A percentile compares a stretch with the other conserved stretches of the same genome.
Conservation (phyloP, 2,329 filamentous ascomycete species). For the Curvularia sp. region DNA sequence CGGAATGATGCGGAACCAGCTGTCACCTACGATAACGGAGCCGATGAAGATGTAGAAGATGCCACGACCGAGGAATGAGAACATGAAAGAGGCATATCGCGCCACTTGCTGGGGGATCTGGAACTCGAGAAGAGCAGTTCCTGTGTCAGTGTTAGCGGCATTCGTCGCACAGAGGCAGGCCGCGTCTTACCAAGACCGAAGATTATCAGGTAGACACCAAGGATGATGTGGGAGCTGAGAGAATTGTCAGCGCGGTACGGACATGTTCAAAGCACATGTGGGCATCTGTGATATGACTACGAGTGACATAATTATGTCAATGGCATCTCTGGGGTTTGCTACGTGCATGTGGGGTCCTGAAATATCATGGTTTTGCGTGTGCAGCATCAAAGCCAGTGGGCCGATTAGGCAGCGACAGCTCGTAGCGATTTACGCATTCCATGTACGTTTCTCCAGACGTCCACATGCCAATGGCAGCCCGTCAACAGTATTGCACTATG, state of each 20-base stretch:
- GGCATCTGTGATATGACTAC: neutral
- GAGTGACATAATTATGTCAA: neutral
- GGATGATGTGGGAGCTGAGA: conserved; percentile 72
- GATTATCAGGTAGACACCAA: conserved; percentile 86
- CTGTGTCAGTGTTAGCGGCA: conserved; percentile 52
- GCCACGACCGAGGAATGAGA: conserved; percentile 95
- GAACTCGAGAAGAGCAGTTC: conserved; percentile 77
- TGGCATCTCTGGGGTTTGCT: neutral
- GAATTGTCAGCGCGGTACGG: conserved; percentile 29
- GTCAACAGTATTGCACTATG: neutral
- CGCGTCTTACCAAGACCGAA: conserved; percentile 79
- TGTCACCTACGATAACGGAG: conserved; percentile 76
- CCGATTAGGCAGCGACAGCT: neutral
- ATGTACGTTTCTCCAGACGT: neutral
- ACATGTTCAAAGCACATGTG: neutral
- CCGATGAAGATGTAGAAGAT: conserved; percentile 97
- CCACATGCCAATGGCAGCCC: neutral
- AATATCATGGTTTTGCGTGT: neutral
- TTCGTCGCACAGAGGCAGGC: neutral
- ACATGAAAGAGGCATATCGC: conserved; percentile 95
- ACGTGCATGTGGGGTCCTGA: neutral
- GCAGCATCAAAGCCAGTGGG: neutral
- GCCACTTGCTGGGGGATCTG: conserved; percentile 92
- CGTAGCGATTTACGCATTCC: neutral
- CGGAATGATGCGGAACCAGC: conserved; percentile 73